Evolutionary conservation across 371 early-diverging fungal species (phyloP).

Genomic region (Zychaea mexicana): DNA sequence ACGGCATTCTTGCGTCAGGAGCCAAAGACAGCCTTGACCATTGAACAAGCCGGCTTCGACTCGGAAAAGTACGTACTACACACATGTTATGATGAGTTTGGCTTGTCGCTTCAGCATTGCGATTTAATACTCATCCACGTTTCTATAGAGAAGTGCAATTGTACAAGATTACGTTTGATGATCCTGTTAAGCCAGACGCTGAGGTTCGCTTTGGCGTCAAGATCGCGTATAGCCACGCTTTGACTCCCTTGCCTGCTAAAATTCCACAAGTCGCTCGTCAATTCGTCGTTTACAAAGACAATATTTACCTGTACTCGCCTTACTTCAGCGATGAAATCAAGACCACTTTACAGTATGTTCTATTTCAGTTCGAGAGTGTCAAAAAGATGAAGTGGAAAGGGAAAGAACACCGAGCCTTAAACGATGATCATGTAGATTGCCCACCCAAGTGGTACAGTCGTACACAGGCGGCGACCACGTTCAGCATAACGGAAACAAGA

Average conservation of each 20-base stretch:
- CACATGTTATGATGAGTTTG: too few species aligned
- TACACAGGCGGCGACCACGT: slow-evolving; percentile 39
- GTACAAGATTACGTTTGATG: slow-evolving; percentile 65
- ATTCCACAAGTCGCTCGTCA: slow-evolving; percentile 76
- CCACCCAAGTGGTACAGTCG: slow-evolving; percentile 39
- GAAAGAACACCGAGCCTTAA: too few species aligned
- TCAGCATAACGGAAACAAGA: slow-evolving; percentile 48
- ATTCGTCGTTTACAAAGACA: slow-evolving; percentile 61
- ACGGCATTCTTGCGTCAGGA: slow-evolving; percentile 54
- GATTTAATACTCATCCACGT: background rate
- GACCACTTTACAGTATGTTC: slow-evolving; percentile 73
- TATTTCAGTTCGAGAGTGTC: too few species aligned
- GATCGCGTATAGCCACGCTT: slow-evolving; percentile 53
- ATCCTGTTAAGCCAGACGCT: slow-evolving; percentile 62
- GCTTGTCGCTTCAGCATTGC: too few species aligned
- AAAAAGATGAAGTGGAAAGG: too few species aligned
- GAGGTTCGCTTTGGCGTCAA: slow-evolving; percentile 72
- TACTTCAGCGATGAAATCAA: slow-evolving; percentile 79
- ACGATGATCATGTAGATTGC: slow-evolving; percentile 24
- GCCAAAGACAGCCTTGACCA: slow-evolving; percentile 43
- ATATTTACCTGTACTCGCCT: slow-evolving; percentile 63
- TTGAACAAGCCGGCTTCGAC: slow-evolving; percentile 39
- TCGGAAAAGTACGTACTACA: slow-evolving; percentile 47
- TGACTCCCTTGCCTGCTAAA: slow-evolving; percentile 72
- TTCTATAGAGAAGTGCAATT: slow-evolving; percentile 48